Base-by-base conservation (phyloP, 768 basidiomycete genomes). In the Xanthoconium stramineum region DNA sequence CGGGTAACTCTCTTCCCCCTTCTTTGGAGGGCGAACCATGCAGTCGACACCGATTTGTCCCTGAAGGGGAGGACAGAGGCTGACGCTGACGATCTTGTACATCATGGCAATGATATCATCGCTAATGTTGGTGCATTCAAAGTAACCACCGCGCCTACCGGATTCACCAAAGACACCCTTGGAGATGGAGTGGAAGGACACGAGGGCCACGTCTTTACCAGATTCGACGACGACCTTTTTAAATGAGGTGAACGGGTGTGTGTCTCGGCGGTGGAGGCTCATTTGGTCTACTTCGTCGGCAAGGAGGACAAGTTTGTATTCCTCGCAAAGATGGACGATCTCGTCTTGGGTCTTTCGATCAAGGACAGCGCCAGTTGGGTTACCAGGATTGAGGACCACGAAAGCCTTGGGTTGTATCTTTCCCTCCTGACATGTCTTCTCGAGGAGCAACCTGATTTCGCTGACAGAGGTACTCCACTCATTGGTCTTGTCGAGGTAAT, bases 201-300 rank as follows among this genome's bases (percentile, higher is more conserved):
- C 78, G 69, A 99, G 85, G 43, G 91, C 84, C 54, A 94, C 74
- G 53, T 83, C 55, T 33, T 59, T 67, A 0, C 64, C 80, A n/a
- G 88, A 89, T 51, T 81, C 70, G 60, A 88, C 75, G 3, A 97
- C 83, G 50, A 92, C 79, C 73, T 93, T 89, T 73, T 98, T 98
- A 83, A 99, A 98, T 11, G 90, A 93, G 48, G 85, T 83, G 81
- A 99, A 99, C 0, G 89, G 81, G 69, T 89, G 84, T 2, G 77
- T 77, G 3, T 72, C 66, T 40, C 74, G 77, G 44, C 80, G 77
- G 76, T 95, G 94, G 43, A 98, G 81, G 77, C 98, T 98, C 63
- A 76, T 76, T 74, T 99, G 96, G 80, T 99, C 98, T n/a, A 99
- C 96, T 72, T 99, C 96, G 72, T 99, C 96, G 0, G 96, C 96